Evolutionary conservation across 2,329 filamentous ascomycete species (phyloP), one percentile per base, ranked within the genome.

Genomic region (Diplocarpon rosae): DNA sequence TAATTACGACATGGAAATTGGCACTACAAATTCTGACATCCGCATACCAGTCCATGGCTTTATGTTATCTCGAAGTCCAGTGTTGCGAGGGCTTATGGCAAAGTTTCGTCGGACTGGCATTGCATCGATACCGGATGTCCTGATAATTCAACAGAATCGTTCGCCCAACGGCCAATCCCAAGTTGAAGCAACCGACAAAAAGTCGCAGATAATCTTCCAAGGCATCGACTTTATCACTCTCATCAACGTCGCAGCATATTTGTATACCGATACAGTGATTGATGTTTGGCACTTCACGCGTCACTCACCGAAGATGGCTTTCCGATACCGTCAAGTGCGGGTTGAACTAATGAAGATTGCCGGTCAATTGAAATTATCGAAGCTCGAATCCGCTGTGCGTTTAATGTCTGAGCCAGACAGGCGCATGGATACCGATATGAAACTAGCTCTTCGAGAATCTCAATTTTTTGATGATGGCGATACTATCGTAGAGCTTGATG

Each of bases 331-430:
- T 17, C 80, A 89, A 56, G 73, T 94, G 14, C 80, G 90, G 15
- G 73, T 70, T 0, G 90, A 96, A 59, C 67, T 96, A n/a, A 92
- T 95, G 81, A 90, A 80, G 52, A 56, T 89, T n/a, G 83, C 85
- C 9, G 76, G 76, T 1, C 74, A 75, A 44, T 70, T 96, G 1
- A 77, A 82, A 12, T 71, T 96, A 62, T 63, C 66, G 13, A 76
- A 74, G 28, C 69, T 96, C 3, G 89, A 95, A 64, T 73, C 79
- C 34, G 82, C 86, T 14, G 84, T 84, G 0, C 79, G 87, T 38
- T 67, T 86, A 30, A 88, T 93, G 73, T 75, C 74, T 5, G 69
- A 73, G 30, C 76, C 85, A 0, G 69, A 75, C 46, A 71, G 66
- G 39, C 78, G 73, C 13, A 66, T 95, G 56, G 71, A 83, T 53